Conservation (phyloP, 2,329 filamentous ascomycete genomes). For the Cladosporium velox region DNA sequence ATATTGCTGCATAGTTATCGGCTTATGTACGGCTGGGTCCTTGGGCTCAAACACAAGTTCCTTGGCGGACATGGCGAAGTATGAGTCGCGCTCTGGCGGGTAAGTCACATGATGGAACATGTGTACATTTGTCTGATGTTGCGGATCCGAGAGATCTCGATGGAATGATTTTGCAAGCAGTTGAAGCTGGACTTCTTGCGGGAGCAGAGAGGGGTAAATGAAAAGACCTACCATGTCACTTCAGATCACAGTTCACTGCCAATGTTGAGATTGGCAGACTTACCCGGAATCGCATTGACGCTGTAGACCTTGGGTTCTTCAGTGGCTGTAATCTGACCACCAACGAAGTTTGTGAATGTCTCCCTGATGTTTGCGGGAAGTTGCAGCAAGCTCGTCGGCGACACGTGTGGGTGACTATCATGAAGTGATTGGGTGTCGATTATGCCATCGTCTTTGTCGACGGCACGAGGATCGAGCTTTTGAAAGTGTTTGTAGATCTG, state of each 20-base stretch:
- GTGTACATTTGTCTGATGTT: constrained; percentile 88
- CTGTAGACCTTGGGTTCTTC: constrained; percentile 48
- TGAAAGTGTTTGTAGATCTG: constrained; percentile 74
- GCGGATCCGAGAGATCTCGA: constrained; percentile 69
- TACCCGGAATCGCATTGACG: constrained; percentile 70
- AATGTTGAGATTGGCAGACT: constrained; percentile 29
- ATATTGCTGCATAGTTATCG: constrained; percentile 68
- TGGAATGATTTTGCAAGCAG: constrained; percentile 76
- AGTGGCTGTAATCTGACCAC: not conserved
- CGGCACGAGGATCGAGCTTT: constrained; percentile 39
- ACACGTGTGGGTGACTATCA: constrained; percentile 14
- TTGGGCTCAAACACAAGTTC: constrained; percentile 56
- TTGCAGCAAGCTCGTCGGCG: constrained; percentile 2
- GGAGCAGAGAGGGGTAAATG: constrained; percentile 73
- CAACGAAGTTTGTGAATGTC: constrained; percentile 27
- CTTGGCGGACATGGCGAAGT: constrained; percentile 50
- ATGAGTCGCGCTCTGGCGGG: constrained; percentile 49
- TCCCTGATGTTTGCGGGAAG: constrained; percentile 23
- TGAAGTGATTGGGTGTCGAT: constrained; percentile 56
- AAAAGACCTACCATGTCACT: constrained; percentile 61
- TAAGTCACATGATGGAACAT: constrained; percentile 75
- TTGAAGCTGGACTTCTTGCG: constrained; percentile 65
- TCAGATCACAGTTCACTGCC: constrained; percentile 26
- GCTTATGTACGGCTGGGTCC: constrained; percentile 71
- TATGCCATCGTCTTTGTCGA: constrained; percentile 6